Base-by-base conservation (phyloP, 2,329 filamentous ascomycete species). In the Emmonsia crescens region DNA sequence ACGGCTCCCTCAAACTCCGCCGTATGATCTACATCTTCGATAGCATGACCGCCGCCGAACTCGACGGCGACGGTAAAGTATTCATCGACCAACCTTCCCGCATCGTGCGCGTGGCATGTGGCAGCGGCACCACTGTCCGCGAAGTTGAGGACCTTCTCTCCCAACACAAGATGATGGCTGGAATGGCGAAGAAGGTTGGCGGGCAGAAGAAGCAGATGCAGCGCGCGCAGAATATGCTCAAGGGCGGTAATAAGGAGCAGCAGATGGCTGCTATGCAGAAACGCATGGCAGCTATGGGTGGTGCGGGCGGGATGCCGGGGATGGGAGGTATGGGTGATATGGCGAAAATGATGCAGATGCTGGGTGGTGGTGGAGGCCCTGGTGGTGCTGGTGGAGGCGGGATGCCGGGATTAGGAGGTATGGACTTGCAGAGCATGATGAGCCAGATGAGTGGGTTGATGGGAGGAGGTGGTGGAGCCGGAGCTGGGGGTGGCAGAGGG, bases 1-100 rank as follows among this genome's bases (percentile, higher is more conserved):
- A 97, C 71, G 93, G 93, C n/a, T 86, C 87, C 60, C 80, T 88
- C 69, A 96, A 97, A 77, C 83, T 99, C 31, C 95, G 96, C 77
- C 88, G 94, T 65, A 99, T 99, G 94, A 91, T 99, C 68, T 97
- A 96, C 78, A 96, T 99, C 63, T 96, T 92, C 78, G 94, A 99
- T 78, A 93, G 88, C 65, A 99, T 99, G 94, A 97, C 93, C 0
- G 85, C 89, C 27, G 95, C 95, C 72, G 94, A 99, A 73, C 85
- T 99, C 24, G 93, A 99, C 74, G 89, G 89, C 51, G 93, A 99
- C 70, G 94, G 94, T 73, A 96, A 96, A 76, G 85, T 96, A 65
- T 93, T 99, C 67, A 84, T 95, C 62, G 90, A 96, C 27, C 89
- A 97, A 72, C 94, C 94, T 0, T 89, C 89, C 16, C 85, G 94